Conservation (phyloP, 148 eudicot species). For the Rhododendron griersonianum region DNA sequence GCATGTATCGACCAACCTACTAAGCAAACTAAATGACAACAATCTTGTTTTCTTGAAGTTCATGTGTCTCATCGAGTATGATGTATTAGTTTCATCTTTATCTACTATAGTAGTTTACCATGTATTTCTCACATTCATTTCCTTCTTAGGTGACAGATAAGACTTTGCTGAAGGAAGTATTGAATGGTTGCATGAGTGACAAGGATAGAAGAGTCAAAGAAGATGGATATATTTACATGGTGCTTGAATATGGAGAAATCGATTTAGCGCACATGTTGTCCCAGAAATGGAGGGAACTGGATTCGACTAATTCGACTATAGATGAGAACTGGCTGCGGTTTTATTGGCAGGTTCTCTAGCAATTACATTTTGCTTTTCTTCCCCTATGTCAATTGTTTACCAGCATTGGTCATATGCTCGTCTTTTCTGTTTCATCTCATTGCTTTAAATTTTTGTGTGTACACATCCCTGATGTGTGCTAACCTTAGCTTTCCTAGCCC, state of each 20-base stretch:
- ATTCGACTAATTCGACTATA: conserved; percentile 47
- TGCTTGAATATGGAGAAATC: conserved; percentile 95
- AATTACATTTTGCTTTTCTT: background rate
- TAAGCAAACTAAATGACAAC: background rate
- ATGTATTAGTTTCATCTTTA: background rate
- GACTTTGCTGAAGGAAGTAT: background rate
- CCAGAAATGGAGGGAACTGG: conserved; percentile 87
- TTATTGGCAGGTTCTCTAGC: conserved; percentile 78
- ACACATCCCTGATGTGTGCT: background rate
- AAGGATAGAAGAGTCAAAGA: conserved; percentile 80
- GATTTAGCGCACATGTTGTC: conserved; percentile 97
- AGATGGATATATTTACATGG: conserved; percentile 91
- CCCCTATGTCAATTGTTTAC: background rate
- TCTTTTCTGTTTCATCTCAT: background rate
- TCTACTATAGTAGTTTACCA: background rate
- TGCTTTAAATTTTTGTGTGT: background rate
- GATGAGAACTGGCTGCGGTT: conserved; percentile 98
- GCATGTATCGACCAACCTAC: background rate
- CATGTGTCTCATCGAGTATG: background rate
- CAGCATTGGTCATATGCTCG: background rate
- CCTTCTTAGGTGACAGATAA: background rate
- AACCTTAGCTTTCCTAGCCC: background rate
- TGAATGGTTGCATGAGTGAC: conserved; percentile 63
- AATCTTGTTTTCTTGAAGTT: background rate
- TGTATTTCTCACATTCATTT: background rate